Percentiles rank a stretch among this genome's conserved stretches.
Conservation (phyloP, 371 early-diverging fungal species). For the Circinella minor region DNA sequence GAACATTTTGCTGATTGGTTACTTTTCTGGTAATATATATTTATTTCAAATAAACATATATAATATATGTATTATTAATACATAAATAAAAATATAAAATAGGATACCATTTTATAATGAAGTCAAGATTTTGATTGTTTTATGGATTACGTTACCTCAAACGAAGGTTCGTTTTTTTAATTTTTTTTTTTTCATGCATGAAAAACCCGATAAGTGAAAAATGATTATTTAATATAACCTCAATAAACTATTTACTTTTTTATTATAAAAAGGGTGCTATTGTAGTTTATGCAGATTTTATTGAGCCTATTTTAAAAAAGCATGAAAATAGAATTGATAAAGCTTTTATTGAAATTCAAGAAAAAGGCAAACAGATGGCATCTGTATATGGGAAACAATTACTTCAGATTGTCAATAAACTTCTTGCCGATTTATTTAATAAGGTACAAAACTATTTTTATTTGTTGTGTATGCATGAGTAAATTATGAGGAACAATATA, state of each 20-base stretch:
- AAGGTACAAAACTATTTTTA: neutral
- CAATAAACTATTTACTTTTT: neutral
- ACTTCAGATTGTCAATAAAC: conserved; percentile 2
- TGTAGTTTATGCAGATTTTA: conserved; percentile 19
- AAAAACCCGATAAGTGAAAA: neutral
- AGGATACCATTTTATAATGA: conserved; percentile 55
- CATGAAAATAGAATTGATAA: conserved; percentile 28
- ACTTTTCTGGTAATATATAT: conserved; percentile 42
- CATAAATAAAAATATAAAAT: neutral
- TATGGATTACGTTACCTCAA: conserved; percentile 54
- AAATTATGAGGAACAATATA: neutral
- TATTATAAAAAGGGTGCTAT: conserved; percentile 20
- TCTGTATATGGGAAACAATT: conserved; percentile 22
- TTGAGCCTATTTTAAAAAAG: conserved; percentile 23
- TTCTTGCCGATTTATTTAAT: conserved; percentile 6
- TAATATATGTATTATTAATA: no score
- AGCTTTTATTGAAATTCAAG: conserved; percentile 23
- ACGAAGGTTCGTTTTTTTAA: conserved; percentile 33
- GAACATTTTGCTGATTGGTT: conserved; percentile 48
- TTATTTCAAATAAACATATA: neutral
- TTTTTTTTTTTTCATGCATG: conserved; percentile 1
- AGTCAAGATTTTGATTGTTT: conserved; percentile 34
- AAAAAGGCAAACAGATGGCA: conserved; percentile 9
- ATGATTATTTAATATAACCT: neutral
- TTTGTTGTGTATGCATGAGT: neutral